These are phyloP conservation scores for Actinomortierella wolfii DNA, from an alignment of 371 early-diverging fungal species.

Conservation along the genomic window DNA sequence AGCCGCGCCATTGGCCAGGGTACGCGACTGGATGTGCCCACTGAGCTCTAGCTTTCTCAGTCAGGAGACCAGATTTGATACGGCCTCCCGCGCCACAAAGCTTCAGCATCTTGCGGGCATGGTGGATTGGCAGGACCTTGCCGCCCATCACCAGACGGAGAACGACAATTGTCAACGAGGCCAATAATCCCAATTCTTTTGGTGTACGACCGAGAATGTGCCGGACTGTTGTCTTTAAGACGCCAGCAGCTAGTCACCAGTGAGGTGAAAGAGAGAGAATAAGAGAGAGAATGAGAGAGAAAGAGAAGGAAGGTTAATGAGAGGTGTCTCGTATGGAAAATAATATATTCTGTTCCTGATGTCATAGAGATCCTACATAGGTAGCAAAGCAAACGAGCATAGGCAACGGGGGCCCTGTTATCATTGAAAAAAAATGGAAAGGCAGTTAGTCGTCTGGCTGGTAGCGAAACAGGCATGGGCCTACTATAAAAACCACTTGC, in stretches of 20 bases:
- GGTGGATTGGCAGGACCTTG: slow-evolving; percentile 14
- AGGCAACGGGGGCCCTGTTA: slow-evolving; percentile 37
- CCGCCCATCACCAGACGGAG: slow-evolving; percentile 21
- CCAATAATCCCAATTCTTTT: slow-evolving; percentile 17
- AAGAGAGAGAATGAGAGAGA: not conserved
- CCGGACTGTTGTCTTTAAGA: slow-evolving; percentile 26
- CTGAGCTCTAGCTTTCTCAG: slow-evolving; percentile 22
- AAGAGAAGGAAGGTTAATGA: no score
- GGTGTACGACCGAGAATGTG: slow-evolving; percentile 31
- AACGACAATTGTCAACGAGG: slow-evolving; percentile 12
- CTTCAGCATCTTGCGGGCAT: slow-evolving; percentile 24
- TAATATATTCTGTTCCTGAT: not conserved
- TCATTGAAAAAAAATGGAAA: not conserved
- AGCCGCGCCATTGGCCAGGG: slow-evolving; percentile 35
- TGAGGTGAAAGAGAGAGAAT: not conserved
- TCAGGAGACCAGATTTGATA: slow-evolving; percentile 19
- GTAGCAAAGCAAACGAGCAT: slow-evolving; percentile 32
- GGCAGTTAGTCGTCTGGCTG: no score
- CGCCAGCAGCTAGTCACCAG: slow-evolving; percentile 7
- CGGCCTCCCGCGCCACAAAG: slow-evolving; percentile 9
- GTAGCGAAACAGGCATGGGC: no score
- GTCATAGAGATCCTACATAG: slow-evolving; percentile 12
- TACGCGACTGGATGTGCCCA: slow-evolving; percentile 16
- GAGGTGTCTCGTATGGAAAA: not conserved
- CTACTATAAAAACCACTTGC: no score